These are phyloP conservation scores for Dothiorella sarmentorum DNA, from an alignment of 2,329 filamentous ascomycete species.

Conservation along the genomic window DNA sequence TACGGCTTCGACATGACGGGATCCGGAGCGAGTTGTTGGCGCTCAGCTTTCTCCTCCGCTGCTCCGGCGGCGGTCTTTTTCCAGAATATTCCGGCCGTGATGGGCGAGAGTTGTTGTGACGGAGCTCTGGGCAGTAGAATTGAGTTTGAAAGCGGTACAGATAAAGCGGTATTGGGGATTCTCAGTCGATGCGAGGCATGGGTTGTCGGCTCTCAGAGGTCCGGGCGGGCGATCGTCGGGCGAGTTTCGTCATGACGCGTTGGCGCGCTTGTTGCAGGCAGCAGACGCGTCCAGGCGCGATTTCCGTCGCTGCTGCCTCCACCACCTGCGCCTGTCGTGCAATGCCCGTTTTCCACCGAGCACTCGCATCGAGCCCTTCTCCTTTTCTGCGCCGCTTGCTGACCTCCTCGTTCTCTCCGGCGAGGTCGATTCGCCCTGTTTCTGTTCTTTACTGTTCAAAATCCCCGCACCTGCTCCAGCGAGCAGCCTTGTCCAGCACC, in stretches of 20 bases:
- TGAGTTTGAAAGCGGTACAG: not conserved
- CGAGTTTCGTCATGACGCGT: slow-evolving; percentile 6
- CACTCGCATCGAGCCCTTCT: not conserved
- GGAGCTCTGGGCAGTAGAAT: not conserved
- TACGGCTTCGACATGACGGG: slow-evolving; percentile 41
- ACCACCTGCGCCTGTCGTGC: slow-evolving; percentile 5
- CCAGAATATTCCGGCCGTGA: slow-evolving; percentile 20
- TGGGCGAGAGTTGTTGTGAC: not conserved
- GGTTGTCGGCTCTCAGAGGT: not conserved
- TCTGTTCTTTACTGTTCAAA: not conserved
- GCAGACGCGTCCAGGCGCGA: slow-evolving; percentile 24
- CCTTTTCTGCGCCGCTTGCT: not conserved
- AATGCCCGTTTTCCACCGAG: not conserved
- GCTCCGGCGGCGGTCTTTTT: slow-evolving; percentile 13
- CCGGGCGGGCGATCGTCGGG: not conserved
- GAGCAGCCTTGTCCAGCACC: slow-evolving; percentile 20
- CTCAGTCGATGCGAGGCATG: slow-evolving; percentile 8
- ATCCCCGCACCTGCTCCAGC: slow-evolving; percentile 19
- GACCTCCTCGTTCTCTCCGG: not conserved
- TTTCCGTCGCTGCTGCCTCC: slow-evolving; percentile 25
- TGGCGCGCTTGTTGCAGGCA: slow-evolving; percentile 29
- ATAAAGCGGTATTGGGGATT: not conserved
- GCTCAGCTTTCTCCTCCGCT: slow-evolving; percentile 6
- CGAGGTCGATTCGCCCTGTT: not conserved
- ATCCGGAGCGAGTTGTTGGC: not conserved